Percentiles rank a stretch among this genome's conserved stretches.
These are phyloP conservation scores for Pleurostoma richardsiae DNA, from an alignment of 2,329 filamentous ascomycete species.

Conservation along the genomic window DNA sequence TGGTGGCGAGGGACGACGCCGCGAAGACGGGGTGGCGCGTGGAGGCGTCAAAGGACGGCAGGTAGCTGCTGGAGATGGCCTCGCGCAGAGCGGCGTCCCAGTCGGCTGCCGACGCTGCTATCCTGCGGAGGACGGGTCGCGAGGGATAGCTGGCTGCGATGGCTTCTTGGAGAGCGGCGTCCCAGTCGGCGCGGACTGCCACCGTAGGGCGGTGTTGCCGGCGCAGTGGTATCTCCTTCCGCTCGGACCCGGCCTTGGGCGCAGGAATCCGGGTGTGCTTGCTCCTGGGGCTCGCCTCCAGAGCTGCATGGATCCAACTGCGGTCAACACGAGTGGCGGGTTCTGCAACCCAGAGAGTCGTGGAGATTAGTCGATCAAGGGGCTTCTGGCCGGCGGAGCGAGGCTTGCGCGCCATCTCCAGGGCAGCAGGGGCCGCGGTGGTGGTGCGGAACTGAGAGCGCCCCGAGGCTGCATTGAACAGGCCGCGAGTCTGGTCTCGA, in stretches of 20 bases:
- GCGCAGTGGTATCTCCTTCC: conserved; percentile 10
- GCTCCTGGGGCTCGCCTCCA: neutral
- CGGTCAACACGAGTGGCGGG: conserved; percentile 3
- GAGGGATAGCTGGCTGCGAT: conserved; percentile 22
- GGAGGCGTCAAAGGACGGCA: conserved; percentile 17
- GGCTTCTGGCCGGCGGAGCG: conserved; percentile 16
- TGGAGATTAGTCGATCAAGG: conserved; percentile 17
- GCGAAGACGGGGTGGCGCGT: conserved; percentile 26
- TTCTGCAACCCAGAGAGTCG: conserved; percentile 16
- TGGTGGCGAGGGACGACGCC: conserved; percentile 15
- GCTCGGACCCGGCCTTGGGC: neutral
- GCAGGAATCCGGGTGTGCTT: neutral
- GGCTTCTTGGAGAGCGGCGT: conserved; percentile 30
- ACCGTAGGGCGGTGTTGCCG: conserved; percentile 16
- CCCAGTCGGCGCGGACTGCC: conserved; percentile 23
- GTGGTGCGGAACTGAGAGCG: conserved; percentile 20
- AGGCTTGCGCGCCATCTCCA: conserved; percentile 19
- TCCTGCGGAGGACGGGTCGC: conserved; percentile 11
- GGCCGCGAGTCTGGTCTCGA: conserved; percentile 7
- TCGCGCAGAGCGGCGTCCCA: conserved; percentile 17
- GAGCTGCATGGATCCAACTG: conserved; percentile 20
- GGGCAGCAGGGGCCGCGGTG: conserved; percentile 23
- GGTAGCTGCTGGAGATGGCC: conserved; percentile 11
- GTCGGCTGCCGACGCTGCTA: conserved; percentile 1
- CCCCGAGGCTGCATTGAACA: conserved; percentile 15